Base-by-base conservation (phyloP, 768 basidiomycete species). In the Tubosaeta sp. region DNA sequence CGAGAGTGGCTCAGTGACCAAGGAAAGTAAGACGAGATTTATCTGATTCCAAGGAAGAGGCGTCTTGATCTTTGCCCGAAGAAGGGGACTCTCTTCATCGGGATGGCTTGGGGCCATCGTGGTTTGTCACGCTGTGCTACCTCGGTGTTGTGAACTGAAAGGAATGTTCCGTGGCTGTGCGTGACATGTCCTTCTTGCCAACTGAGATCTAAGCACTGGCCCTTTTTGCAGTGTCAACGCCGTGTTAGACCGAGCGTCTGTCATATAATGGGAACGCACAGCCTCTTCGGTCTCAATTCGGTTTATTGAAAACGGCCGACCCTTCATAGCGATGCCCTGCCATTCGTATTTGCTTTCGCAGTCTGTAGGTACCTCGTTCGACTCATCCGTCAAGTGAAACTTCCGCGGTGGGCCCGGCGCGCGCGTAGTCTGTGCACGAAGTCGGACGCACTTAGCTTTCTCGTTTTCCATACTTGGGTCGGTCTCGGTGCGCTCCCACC, bases 41-140 rank as follows among this genome's bases (percentile, higher is more conserved):
- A 84, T 66, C 57, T 83, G 83, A 25, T 70, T 45, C 70, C 76
- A 76, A 13, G 82, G 82, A 29, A 85, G 62, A 13, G 81, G 78
- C 3, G 76, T 81, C 51, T 57, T 63, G 13, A 42, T 9, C 27
- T 48, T 66, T 52, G 72, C 70, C 39, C 51, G 54, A 27, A 74
- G 76, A 51, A 79, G 78, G 63, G 71, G 72, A 2, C 63, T 52
- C 62, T 80, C 81, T 61, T 54, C 72, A 51, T 79, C 75, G 65
- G 42, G 71, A 66, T 52, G 71, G 63, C 78, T 76, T n/a, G n/a
- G n/a, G 68, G 60, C 16, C 58, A 64, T 63, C 34, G 47, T 47
- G 8, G 14, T 44, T 11, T 10, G 12, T 43, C 17, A 29, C 27
- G 8, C 4, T 8, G 27, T 8, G 27, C 27, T 5, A 29, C 27